Evolutionary conservation across 192 early-diverging fungal genomes (phyloP).

Genomic region (Lobosporangium transversale): DNA sequence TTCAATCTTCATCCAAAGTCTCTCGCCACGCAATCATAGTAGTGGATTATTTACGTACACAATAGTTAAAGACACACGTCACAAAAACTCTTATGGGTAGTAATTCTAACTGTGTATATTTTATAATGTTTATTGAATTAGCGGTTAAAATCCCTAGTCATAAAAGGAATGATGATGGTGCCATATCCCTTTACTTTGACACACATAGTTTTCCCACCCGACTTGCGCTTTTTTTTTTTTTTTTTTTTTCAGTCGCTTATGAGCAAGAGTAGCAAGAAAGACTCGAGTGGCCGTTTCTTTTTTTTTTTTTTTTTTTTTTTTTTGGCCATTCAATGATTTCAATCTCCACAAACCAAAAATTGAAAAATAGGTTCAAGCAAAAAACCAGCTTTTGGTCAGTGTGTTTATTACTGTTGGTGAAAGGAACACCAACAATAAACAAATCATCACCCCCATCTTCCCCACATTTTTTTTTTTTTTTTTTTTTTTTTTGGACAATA

Average conservation of each 20-base stretch:
- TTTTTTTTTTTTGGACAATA: background rate
- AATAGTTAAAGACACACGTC: too few species aligned
- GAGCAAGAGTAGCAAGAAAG: background rate
- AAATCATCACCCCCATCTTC: slow-evolving; percentile 16
- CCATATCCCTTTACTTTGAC: background rate
- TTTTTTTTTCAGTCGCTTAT: slow-evolving; percentile 2
- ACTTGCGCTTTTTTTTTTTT: slow-evolving; percentile 4
- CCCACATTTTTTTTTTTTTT: slow-evolving; percentile 16
- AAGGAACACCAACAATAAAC: background rate
- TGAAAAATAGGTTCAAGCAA: slow-evolving; percentile 23
- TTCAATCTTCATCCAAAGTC: too few species aligned
- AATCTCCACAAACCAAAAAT: slow-evolving; percentile 48
- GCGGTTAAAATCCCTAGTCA: too few species aligned
- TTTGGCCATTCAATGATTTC: slow-evolving; percentile 21
- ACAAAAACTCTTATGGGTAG: background rate
- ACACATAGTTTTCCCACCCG: background rate
- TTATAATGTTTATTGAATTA: too few species aligned
- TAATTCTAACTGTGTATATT: too few species aligned
- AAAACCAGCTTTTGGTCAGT: background rate
- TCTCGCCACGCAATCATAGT: background rate
- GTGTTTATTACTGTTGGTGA: slow-evolving; percentile 6
- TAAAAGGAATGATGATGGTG: background rate
- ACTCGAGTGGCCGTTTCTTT: too few species aligned
- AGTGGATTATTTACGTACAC: too few species aligned
- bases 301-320: too few species aligned